Base-by-base conservation (phyloP, 306 rosid genomes). In the Trichosanthes truncata region DNA sequence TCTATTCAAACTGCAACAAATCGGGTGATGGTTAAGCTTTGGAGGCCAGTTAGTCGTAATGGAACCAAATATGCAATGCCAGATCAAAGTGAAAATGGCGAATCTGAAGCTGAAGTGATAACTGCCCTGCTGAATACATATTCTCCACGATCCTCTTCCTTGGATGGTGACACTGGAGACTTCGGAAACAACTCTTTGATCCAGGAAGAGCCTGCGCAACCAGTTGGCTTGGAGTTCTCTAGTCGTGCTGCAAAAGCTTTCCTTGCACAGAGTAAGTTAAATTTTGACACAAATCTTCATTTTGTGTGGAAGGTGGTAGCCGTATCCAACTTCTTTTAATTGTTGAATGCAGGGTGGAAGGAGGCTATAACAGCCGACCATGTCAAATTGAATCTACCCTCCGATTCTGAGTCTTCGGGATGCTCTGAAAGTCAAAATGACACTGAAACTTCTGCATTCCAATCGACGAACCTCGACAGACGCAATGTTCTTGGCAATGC, bases 331-430 rank as follows among this genome's bases (percentile, higher is more conserved):
- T 61, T 29, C 10, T 61, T 29, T 84, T 36, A 62, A 73, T 55
- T 59, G 68, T 51, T 79, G 73, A 52, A 57, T 80, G 87, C 91
- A 94, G 98, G 97, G 74, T 92, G 96, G 98, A 86, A 88, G 81
- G 93, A 89, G 80, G 92, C 93, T 63, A 57, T 89, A 12, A 71
- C 87, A 12, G 90, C 87, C 66, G 78, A 88, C 17, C 94, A 94
- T 81, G 87, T 87, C 74, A 52, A 41, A 80, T 83, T 92, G 86
- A 83, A 84, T 86, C 61, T 87, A 79, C 81, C 84, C 71, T 72
- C 79, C 0, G 89, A 81, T 59, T 77, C 81, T 4, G 86, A 86
- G 77, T 81, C 87, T 79, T 48, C 82, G 4, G 84, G 80, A 48
- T 79, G 79, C 48, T 78, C 25, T 5, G 85, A 85, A 74, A 57